phyloP scores from a whole-genome alignment of 805 yeast species.

The Clavispora phyllophila region DNA sequence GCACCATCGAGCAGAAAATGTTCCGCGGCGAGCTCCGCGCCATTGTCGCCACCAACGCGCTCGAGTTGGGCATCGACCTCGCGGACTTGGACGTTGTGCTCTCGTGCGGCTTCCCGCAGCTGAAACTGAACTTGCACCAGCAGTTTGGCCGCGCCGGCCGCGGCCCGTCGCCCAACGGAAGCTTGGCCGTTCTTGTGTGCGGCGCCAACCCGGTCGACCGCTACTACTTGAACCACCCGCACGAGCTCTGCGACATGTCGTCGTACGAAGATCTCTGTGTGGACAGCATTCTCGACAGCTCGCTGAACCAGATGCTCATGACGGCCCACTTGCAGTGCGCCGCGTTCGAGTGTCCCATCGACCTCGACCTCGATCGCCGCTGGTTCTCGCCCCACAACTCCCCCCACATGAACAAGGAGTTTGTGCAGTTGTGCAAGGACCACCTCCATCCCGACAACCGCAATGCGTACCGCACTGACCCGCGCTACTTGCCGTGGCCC shows the following conservation, averaged over 20 bases:
- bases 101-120: constrained; percentile 88
- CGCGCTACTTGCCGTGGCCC: constrained; percentile 76
- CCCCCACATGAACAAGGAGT: constrained; percentile 11
- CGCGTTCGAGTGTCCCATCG: constrained; percentile 76
- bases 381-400: constrained; percentile 48
- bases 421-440: constrained; percentile 30
- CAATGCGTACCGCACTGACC: constrained; percentile 29
- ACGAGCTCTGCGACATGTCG: constrained; percentile 42
- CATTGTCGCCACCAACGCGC: constrained; percentile 89
- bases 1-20: constrained; percentile 86
- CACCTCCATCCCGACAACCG: constrained; percentile 31
- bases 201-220: constrained; percentile 84
- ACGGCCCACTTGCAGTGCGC: constrained; percentile 94
- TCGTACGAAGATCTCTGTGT: constrained; percentile 40
- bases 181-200: constrained; percentile 79
- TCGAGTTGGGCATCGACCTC: constrained; percentile 93
- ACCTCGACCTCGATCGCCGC: constrained; percentile 43
- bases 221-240: constrained; percentile 68
- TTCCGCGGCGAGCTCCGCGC: constrained; percentile 81
- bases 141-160: constrained; percentile 98
- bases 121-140: constrained; percentile 84
- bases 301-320: constrained; percentile 41
- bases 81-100: constrained; percentile 89
- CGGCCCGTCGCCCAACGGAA: constrained; percentile 61
- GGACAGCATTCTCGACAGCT: constrained; percentile 28